Base-by-base conservation (phyloP, 2,329 filamentous ascomycete species). In the Claviceps sp. region DNA sequence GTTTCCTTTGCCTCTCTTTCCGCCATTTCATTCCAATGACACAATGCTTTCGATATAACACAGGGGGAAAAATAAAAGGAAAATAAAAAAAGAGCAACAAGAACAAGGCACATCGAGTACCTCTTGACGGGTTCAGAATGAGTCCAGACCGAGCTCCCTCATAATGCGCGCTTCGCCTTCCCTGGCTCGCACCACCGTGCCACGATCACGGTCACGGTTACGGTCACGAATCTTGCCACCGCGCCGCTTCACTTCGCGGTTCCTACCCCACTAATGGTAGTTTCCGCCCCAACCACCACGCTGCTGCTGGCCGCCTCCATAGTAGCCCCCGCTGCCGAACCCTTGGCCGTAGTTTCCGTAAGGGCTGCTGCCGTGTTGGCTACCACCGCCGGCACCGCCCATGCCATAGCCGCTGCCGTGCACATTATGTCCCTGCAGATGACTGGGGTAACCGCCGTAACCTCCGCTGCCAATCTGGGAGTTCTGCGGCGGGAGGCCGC, bases 231-330 rank as follows among this genome's bases (percentile, higher is more conserved):
- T 46, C 48, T 26, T 51, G 41, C 55, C 53, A 41, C 53, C 52
- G 46, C 53, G 55, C 55, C 59, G 52, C 56, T 50, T 60, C 54
- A 56, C 59, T 49, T 61, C 61, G 57, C 61, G 60, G 59, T 58
- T 54, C 55, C 60, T 63, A 67, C 64, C 63, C 61, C 60, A 60
- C 65, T 73, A 72, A 59, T 76, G 71, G 71, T 81, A 81, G 72
- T 81, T 81, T 59, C 72, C 73, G 58, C 78, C 77, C 77, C 77
- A 81, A 61, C 77, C 77, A 57, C 75, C 72, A 55, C 73, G 73
- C 61, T 71, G 71, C 59, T 70, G 69, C 57, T 73, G 68, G 44
- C 54, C 54, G 48, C 56, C 63, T 52, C 69, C 70, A 62, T 77
- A 77, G 66, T 74, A 75, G 57, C 66, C 70, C 55, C 68, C 69